These are phyloP conservation scores for Trametes meyenii DNA, from an alignment of 768 basidiomycete genomes.

Conservation along the genomic window DNA sequence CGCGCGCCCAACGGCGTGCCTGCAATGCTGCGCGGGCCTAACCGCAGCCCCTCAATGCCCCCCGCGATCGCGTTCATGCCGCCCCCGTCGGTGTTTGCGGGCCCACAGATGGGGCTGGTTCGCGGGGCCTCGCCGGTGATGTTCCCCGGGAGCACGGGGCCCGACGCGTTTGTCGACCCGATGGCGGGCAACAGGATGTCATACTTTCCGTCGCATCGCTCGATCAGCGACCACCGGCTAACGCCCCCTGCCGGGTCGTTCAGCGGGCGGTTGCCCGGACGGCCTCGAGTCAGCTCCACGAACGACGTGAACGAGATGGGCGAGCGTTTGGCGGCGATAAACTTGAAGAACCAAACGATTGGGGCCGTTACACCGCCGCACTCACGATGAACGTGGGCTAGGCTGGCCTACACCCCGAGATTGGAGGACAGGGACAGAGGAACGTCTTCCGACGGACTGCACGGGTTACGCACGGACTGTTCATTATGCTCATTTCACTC, in stretches of 20 bases:
- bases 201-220: constrained; percentile 17
- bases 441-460: not conserved
- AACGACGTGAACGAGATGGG: constrained; percentile 24
- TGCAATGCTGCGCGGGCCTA: constrained; percentile 24
- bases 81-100: constrained; percentile 11
- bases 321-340: constrained; percentile 13
- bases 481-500: not conserved
- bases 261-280: constrained; percentile 15
- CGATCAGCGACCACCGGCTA: constrained; percentile 14
- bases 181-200: constrained; percentile 8
- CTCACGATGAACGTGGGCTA: constrained; percentile 1
- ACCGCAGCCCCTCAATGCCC: constrained; percentile 21
- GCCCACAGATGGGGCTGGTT: constrained; percentile 21
- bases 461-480: not conserved
- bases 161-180: constrained; percentile 8
- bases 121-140: constrained; percentile 18
- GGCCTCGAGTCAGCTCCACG: constrained; percentile 20
- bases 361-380: constrained; percentile 2
- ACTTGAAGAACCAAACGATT: constrained; percentile 9
- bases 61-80: constrained; percentile 24
- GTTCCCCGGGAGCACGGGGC: constrained; percentile 10
- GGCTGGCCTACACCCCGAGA: not conserved
- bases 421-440: not conserved
- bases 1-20: constrained; percentile 14
- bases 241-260: constrained; percentile 1